Evolutionary conservation across 148 eudicot genomes (phyloP), one percentile per base, ranked within the genome.

Genomic region (Nepenthes gracilis): DNA sequence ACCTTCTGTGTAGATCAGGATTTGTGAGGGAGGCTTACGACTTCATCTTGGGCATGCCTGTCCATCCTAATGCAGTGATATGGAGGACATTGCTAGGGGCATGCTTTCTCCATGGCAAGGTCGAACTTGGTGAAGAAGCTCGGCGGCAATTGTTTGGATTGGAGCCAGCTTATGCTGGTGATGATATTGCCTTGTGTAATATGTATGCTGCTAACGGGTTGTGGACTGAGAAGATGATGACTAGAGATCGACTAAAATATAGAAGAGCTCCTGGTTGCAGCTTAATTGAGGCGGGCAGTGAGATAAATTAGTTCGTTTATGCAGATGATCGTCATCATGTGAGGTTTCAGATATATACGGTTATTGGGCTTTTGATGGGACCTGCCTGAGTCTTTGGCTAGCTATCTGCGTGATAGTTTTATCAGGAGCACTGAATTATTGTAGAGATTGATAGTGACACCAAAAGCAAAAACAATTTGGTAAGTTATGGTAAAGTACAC

Each of bases 51-150:
- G 43, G 47, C 54, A 72, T 77, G 80, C 69, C 73, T 13, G 58
- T 66, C 36, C 54, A 64, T 66, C 75, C 85, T 10, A 81, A 77
- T 36, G 71, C 77, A 0, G 73, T 77, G 47, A 7, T 81, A 37
- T 81, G 85, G 85, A 62, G 79, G 55, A 81, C 77, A 23, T 61
- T 81, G 77, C 67, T 81, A 2, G 77, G 85, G 34, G 79, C 85
- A 9, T 81, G 85, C 47, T 67, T 59, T 43, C 58, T 47, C 50
- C 58, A 60, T 70, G 85, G 78, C 55, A 66, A 77, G 47, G 57
- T 72, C 43, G 64, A 64, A 8, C 66, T 77, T 61, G 85, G 77
- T 57, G 62, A 54, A 57, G 60, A 67, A 57, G 77, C 75, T 64
- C 68, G 70, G 57, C 45, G 8, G 3, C 56, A 33, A 12, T 60